Evolutionary conservation across 257 asterid genomes (phyloP), one percentile per base, ranked within the genome.

Genomic region (Gentiana macrophylla): DNA sequence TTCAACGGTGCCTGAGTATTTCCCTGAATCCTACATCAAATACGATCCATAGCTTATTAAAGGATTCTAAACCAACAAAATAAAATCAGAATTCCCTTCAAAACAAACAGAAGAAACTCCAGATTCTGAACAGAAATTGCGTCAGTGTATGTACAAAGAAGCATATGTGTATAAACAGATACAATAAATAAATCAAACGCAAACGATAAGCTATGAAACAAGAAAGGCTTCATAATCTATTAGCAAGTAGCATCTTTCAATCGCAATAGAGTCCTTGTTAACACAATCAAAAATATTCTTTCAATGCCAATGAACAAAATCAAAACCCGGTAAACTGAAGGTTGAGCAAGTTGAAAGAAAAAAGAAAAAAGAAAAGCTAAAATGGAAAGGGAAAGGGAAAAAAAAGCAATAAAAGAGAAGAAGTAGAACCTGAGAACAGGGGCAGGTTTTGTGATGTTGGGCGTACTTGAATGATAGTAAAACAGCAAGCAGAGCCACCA

Each of bases 1-100:
- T 81, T 86, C 98, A 69, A 90, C 85, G 8, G 82, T 75, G 55
- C 98, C 98, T 2, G 98, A 79, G 72, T 90, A 90, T 71, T 79
- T 90, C 58, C 80, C 68, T 57, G 91, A 74, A 67, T 84, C 96
- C 98, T 90, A 94, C 84, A 75, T 35, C 68, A 38, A 47, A 43
- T 11, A 43, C 45, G 37, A 11, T 35, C 12, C 15, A 4, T 15
- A 13, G 15, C 24, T 13, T 15, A 38, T 38, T 57, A n/a, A 50
- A 9, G 15, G 12, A 44, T 37, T 49, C 36, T 12, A 55, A 11
- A 13, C 10, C 37, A n/a, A 11, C 10, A 3, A 9, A 13, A 11
- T 15, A 4, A 41, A 56, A 56, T 8, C 49, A 55, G 11, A 3
- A 32, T 24, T 2, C 13, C 5, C 3, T 55, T 10, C 24, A 7